Conservation (phyloP, 441 rosid species). For the Eruca vesicaria region DNA sequence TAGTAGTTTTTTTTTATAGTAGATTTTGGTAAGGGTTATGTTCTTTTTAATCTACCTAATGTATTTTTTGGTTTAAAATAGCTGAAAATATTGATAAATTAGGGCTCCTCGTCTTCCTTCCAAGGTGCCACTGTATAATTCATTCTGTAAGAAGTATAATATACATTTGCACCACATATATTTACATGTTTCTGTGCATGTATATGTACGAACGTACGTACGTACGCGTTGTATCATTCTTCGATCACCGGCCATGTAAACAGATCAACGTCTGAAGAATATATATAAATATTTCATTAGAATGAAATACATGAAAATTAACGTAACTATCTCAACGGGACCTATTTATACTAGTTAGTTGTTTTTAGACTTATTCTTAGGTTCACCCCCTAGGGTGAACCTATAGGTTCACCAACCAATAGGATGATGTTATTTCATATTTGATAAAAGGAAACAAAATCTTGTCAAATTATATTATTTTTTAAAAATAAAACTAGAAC, state of each 20-base stretch:
- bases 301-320: background rate
- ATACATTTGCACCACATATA: background rate
- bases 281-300: background rate
- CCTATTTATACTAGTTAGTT: background rate
- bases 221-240: slow-evolving; percentile 5
- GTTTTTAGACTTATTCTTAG: too few relatives aligned
- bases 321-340: background rate
- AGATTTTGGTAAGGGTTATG: background rate
- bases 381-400: too few relatives aligned
- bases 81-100: background rate
- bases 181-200: background rate
- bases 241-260: slow-evolving; percentile 6
- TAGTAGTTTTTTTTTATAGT: background rate
- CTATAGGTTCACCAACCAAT: too few relatives aligned
- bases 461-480: too few relatives aligned
- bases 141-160: background rate
- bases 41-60: background rate
- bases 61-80: background rate
- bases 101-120: background rate
- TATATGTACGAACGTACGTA: slow-evolving; percentile 12
- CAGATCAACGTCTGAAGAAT: background rate
- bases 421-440: too few relatives aligned
- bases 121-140: background rate
- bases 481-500: too few relatives aligned
- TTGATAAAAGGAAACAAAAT: too few relatives aligned